A percentile compares a stretch with the other conserved stretches of the same genome.
phyloP scores from a whole-genome alignment of 371 early-diverging fungal species.

The Saksenaea oblongispora region DNA sequence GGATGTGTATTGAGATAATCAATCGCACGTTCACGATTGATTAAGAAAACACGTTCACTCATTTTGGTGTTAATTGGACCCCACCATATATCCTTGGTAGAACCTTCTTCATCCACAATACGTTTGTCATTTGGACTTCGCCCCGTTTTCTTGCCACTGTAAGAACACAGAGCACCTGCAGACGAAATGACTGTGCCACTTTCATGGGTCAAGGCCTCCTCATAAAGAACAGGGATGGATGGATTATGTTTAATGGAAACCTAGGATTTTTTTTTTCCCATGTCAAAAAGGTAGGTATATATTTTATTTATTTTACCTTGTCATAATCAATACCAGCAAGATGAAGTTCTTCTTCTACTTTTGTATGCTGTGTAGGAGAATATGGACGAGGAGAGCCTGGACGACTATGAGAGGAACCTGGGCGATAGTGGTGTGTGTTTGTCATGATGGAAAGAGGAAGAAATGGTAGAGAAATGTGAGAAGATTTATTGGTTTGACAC shows the following conservation, averaged over 20 bases:
- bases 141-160: conserved; percentile 90
- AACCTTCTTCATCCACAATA: conserved; percentile 87
- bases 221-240: conserved; percentile 86
- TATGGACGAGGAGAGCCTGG: conserved; percentile 44
- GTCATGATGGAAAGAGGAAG: conserved; percentile 1
- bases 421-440: conserved; percentile 6
- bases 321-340: conserved; percentile 56
- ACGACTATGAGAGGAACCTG: conserved; percentile 24
- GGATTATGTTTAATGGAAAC: conserved; percentile 69
- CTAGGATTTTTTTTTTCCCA: conserved; percentile 17
- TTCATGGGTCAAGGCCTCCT: conserved; percentile 91
- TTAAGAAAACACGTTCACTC: conserved; percentile 84
- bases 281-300: neutral
- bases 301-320: conserved; percentile 23
- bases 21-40: conserved; percentile 94
- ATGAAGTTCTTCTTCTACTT: conserved; percentile 55
- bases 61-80: conserved; percentile 96
- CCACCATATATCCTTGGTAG: conserved; percentile 91
- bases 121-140: conserved; percentile 94
- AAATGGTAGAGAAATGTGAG: neutral
- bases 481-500: neutral
- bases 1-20: conserved; percentile 95
- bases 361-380: conserved; percentile 38
- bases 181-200: conserved; percentile 87
- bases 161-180: conserved; percentile 88